These are phyloP conservation scores for Pseudogymnoascus sp. DNA, from an alignment of 2,329 filamentous ascomycete species.

Conservation along the genomic window DNA sequence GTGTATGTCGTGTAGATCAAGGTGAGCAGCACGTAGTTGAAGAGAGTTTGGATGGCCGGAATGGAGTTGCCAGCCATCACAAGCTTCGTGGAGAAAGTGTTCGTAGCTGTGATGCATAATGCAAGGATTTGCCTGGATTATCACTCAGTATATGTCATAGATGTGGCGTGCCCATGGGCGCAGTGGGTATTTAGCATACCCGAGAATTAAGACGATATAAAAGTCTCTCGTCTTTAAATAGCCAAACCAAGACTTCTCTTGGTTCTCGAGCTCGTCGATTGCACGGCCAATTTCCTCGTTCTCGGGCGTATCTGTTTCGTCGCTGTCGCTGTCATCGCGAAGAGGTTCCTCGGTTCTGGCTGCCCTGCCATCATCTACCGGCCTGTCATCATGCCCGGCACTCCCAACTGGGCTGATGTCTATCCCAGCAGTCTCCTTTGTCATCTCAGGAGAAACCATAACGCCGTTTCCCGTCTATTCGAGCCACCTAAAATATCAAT, in stretches of 20 bases:
- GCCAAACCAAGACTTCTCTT: slow-evolving; percentile 55
- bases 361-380: slow-evolving; percentile 20
- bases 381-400: not conserved
- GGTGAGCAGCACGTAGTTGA: slow-evolving; percentile 85
- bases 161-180: slow-evolving; percentile 8
- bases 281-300: slow-evolving; percentile 38
- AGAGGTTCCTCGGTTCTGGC: slow-evolving; percentile 26
- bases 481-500: not conserved
- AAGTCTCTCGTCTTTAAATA: slow-evolving; percentile 84
- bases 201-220: slow-evolving; percentile 73
- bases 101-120: slow-evolving; percentile 85
- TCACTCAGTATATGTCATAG: slow-evolving; percentile 2
- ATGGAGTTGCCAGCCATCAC: slow-evolving; percentile 64
- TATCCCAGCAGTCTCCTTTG: not conserved
- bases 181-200: slow-evolving; percentile 41
- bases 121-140: slow-evolving; percentile 64
- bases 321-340: slow-evolving; percentile 16
- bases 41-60: slow-evolving; percentile 90
- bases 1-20: slow-evolving; percentile 76
- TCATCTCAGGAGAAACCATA: slow-evolving; percentile 9
- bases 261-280: slow-evolving; percentile 49
- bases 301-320: not conserved
- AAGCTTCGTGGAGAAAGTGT: slow-evolving; percentile 81
- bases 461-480: not conserved
- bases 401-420: not conserved